Evolutionary conservation across 2,329 filamentous ascomycete genomes (phyloP).

Genomic region (Aspergillus thermomutatus): DNA sequence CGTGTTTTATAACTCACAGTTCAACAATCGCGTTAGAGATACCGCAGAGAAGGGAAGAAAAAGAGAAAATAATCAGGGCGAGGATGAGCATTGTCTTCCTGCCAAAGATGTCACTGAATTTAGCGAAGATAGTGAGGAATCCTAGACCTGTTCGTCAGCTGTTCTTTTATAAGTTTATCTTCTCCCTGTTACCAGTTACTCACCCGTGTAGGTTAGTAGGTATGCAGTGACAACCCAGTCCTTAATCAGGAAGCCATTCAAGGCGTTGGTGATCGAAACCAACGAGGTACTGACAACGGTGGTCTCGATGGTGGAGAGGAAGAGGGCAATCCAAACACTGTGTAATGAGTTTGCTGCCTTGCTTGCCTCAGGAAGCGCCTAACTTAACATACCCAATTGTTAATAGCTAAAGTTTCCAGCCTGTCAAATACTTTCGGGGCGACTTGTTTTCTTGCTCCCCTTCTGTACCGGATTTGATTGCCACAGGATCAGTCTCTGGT

Average conservation of each 20-base stretch:
- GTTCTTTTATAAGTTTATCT: too few species aligned
- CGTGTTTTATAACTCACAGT: neutral
- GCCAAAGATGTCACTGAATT: too few species aligned
- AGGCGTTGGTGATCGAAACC: constrained; percentile 30
- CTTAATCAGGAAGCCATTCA: constrained; percentile 30
- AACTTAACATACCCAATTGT: constrained; percentile 1
- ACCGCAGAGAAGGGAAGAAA: neutral
- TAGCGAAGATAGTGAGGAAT: too few species aligned
- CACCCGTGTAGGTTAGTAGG: constrained; percentile 32
- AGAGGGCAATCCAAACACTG: constrained; percentile 28
- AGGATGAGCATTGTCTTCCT: neutral
- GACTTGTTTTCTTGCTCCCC: too few species aligned
- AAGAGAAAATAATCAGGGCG: neutral
- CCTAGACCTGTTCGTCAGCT: too few species aligned
- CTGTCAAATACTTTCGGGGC: too few species aligned
- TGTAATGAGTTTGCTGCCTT: neutral
- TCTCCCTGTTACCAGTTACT: too few species aligned
- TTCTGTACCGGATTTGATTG: too few species aligned
- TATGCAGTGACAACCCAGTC: constrained; percentile 38
- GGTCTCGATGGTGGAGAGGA: constrained; percentile 32
- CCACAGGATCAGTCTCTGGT: too few species aligned
- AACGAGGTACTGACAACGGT: constrained; percentile 36
- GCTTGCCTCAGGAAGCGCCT: too few species aligned
- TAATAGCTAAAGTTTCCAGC: too few species aligned
- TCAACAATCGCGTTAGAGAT: neutral